These are phyloP conservation scores for Dioszegia crocea DNA, from an alignment of 768 basidiomycete species.

Conservation along the genomic window DNA sequence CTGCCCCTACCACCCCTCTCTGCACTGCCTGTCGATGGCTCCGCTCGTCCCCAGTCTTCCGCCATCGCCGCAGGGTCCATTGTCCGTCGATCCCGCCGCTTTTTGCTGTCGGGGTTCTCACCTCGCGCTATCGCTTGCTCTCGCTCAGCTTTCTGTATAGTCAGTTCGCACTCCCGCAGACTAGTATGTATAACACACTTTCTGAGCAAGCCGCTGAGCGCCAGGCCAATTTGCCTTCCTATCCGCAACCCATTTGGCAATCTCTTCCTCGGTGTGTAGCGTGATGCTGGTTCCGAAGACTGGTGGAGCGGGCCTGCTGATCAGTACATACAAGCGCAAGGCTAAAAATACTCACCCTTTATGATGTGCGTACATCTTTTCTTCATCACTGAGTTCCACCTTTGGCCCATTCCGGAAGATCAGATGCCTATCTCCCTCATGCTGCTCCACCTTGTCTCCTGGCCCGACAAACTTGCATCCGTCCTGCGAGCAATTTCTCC, in stretches of 20 bases:
- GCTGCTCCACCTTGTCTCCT: conserved; percentile 42
- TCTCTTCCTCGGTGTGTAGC: conserved; percentile 74
- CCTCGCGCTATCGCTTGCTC: conserved; percentile 77
- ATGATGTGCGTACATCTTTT: conserved; percentile 30
- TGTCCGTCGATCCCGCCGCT: conserved; percentile 14
- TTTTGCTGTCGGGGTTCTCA: conserved; percentile 50
- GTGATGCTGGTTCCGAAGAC: conserved; percentile 65
- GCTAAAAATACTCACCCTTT: conserved; percentile 38
- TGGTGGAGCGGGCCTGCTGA: conserved; percentile 28
- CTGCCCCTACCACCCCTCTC: background rate
- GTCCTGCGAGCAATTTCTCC: conserved; percentile 44
- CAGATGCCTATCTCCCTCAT: conserved; percentile 51
- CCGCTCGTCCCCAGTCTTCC: conserved; percentile 26
- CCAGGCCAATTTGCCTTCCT: conserved; percentile 83
- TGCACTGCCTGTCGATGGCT: background rate
- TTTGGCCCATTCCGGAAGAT: conserved; percentile 42
- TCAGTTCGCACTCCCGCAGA: background rate
- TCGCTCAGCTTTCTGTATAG: conserved; percentile 58
- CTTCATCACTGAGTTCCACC: conserved; percentile 44
- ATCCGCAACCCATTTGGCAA: conserved; percentile 82
- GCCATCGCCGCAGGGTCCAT: conserved; percentile 23
- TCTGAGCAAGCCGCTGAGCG: conserved; percentile 64
- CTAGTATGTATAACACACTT: conserved; percentile 48
- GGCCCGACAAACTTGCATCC: conserved; percentile 48
- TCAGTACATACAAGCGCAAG: background rate